Evolutionary conservation across 805 yeast genomes (phyloP).

Genomic region (Yarrowia deformans): DNA sequence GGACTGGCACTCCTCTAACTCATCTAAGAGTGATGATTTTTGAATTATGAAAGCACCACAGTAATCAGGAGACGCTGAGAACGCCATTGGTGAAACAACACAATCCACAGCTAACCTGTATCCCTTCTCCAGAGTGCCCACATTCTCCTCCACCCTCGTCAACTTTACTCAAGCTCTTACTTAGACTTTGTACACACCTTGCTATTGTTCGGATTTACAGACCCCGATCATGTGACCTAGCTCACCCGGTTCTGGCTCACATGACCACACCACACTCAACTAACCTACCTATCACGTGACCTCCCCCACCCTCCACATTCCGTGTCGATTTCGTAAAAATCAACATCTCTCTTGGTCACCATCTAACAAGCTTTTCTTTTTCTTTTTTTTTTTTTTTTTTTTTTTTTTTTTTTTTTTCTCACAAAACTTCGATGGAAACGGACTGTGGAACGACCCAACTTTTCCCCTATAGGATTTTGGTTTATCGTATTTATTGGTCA

Average conservation of each 20-base stretch:
- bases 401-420: background rate
- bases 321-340: background rate
- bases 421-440: background rate
- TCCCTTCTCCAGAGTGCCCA: background rate
- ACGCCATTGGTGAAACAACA: background rate
- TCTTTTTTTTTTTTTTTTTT: too few species aligned
- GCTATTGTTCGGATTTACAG: slow-evolving; percentile 8
- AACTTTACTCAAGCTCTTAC: background rate
- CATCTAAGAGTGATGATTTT: background rate
- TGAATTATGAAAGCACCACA: background rate
- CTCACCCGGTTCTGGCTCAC: background rate
- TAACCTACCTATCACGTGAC: background rate
- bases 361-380: too few species aligned
- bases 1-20: background rate
- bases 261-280: background rate
- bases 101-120: background rate
- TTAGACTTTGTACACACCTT: slow-evolving; percentile 2
- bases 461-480: background rate
- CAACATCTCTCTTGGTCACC: background rate
- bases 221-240: background rate
- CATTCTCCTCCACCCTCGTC: background rate
- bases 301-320: too few species aligned
- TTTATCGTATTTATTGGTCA: slow-evolving; percentile 13
- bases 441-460: background rate
- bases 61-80: background rate